phyloP scores from a whole-genome alignment of 257 asterid species.

The Schizonepeta tenuifolia region DNA sequence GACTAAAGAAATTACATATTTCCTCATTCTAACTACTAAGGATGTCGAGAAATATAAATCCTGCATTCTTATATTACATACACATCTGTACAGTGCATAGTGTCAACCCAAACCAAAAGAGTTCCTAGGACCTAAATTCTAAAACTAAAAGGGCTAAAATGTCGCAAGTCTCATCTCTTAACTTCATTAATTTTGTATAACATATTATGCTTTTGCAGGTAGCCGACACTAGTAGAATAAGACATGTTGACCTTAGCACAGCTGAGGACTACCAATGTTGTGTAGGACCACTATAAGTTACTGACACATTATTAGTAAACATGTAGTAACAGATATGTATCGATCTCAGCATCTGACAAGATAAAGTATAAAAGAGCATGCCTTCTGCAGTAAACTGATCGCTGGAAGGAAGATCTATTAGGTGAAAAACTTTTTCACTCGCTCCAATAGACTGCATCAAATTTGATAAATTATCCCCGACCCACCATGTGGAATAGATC shows the following conservation, averaged over 20 bases:
- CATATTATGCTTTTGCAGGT: not conserved
- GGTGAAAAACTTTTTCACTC: slow-evolving; percentile 91
- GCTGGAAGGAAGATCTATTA: slow-evolving; percentile 76
- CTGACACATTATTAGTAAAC: not conserved
- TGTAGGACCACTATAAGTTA: not conserved
- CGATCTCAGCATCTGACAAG: slow-evolving; percentile 16
- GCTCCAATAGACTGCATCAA: slow-evolving; percentile 98
- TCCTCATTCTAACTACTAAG: not conserved
- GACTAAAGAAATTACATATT: not conserved
- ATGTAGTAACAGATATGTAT: slow-evolving; percentile 2
- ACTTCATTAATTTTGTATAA: not conserved
- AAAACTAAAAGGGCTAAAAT: not conserved
- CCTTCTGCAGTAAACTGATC: slow-evolving; percentile 78
- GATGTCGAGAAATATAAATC: not conserved
- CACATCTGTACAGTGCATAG: not conserved
- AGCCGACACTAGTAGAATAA: not conserved
- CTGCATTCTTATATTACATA: not conserved
- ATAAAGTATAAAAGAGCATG: slow-evolving; percentile 36
- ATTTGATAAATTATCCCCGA: slow-evolving; percentile 88
- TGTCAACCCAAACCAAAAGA: slow-evolving; percentile 12
- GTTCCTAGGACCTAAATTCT: not conserved
- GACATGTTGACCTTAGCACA: not conserved
- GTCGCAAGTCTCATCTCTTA: not conserved
- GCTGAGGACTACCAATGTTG: not conserved
- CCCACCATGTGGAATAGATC: slow-evolving; percentile 98